Evolutionary conservation across 2,329 filamentous ascomycete genomes (phyloP), one percentile per base, ranked within the genome.

Genomic region (Aspergillus piperis): DNA sequence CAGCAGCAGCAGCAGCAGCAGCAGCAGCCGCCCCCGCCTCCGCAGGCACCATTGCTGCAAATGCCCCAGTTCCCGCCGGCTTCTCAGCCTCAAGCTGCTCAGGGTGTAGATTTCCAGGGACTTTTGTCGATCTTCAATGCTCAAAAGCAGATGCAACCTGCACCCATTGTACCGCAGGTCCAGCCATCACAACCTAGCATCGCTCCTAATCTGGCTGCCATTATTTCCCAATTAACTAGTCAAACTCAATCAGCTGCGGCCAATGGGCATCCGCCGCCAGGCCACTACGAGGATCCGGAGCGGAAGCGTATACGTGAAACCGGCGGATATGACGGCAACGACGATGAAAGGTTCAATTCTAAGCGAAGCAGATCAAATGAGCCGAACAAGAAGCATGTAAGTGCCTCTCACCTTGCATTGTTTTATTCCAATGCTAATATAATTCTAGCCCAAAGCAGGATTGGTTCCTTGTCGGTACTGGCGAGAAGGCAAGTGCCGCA

Each of bases 401-500:
- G 72, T 68, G 42, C 36, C 19, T 21, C 19, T 25, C 38, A 27
- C 2, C 7, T 8, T 3, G 32, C 1, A 13, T 13, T 27, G 17
- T 27, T 47, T 21, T 49, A 19, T 3, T 23, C 6, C 8, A 21
- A 38, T 62, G 27, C 66, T 69, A 41, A 69, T 57, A 39, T 25
- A 58, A 3, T 11, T 58, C 64, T 62, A 79, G 69, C 77, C 76
- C 54, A 80, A 80, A 62, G 76, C 75, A 60, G 78, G 78, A 54
- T 71, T 77, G 19, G 75, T 81, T 38, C 71, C 78, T 8, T 86
- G 84, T 71, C 78, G 79, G 60, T 86, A 82, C 70, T 86, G 79
- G 79, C 74, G 80, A 38, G 78, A 83, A 61, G 83, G 83, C 11
- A 81, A 79, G 65, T 85, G 83, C 68, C 74, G 78, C 59, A 85